Evolutionary conservation across 2,329 filamentous ascomycete species (phyloP).

Genomic region (Emericellopsis cladophorae): DNA sequence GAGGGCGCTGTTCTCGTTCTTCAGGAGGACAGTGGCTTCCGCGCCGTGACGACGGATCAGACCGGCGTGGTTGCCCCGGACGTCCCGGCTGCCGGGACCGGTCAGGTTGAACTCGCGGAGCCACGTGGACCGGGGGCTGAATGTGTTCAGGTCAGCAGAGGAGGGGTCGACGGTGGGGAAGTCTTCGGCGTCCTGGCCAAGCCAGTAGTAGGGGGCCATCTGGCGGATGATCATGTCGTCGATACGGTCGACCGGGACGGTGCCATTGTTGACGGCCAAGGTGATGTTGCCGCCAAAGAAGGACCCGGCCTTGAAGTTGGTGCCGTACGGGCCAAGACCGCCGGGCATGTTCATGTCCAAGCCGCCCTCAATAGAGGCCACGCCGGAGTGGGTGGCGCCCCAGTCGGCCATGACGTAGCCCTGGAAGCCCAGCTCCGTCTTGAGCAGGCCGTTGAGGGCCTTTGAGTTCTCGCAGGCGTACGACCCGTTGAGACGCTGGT

Average conservation of each 20-base stretch:
- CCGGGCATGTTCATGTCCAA: constrained; percentile 41
- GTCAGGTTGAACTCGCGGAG: constrained; percentile 26
- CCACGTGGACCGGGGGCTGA: constrained; percentile 34
- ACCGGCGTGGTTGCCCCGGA: constrained; percentile 40
- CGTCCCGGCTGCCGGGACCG: constrained; percentile 36
- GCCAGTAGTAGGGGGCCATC: constrained; percentile 36
- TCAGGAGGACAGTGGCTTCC: constrained; percentile 55
- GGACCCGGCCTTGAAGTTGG: constrained; percentile 16
- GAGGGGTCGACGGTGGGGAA: constrained; percentile 31
- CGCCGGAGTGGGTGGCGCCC: constrained; percentile 25
- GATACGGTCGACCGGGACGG: constrained; percentile 22
- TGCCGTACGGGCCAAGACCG: constrained; percentile 18
- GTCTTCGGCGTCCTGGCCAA: constrained; percentile 29
- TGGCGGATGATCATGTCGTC: constrained; percentile 40
- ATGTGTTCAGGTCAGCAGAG: constrained; percentile 31
- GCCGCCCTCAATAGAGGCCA: constrained; percentile 28
- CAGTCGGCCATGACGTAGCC: constrained; percentile 31
- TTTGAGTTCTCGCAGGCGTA: constrained; percentile 37
- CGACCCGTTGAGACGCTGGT: constrained; percentile 31
- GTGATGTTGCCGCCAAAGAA: constrained; percentile 33
- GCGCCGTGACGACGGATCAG: constrained; percentile 42
- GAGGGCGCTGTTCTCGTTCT: constrained; percentile 51
- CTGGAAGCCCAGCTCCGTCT: constrained; percentile 35
- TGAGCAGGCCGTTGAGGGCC: constrained; percentile 33
- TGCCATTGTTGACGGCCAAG: constrained; percentile 33